Conservation (phyloP, 2,329 filamentous ascomycete genomes). For the Fusarium tuaranense region DNA sequence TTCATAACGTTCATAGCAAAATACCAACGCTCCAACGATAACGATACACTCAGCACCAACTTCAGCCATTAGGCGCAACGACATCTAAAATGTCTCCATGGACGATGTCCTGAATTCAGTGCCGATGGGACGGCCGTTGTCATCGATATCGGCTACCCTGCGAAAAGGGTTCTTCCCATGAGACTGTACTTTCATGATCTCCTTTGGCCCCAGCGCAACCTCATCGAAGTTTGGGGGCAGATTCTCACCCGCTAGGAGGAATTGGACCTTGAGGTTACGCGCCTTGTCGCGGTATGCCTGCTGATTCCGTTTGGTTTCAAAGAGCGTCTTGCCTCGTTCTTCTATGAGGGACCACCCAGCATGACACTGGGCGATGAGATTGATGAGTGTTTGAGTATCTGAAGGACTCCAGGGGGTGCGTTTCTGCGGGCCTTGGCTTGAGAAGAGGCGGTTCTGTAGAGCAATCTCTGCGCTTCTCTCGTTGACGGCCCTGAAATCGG, state of each 20-base stretch:
- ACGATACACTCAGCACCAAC: not conserved
- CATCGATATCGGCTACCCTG: slow-evolving; percentile 59
- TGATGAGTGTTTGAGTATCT: slow-evolving; percentile 57
- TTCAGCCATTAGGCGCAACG: not conserved
- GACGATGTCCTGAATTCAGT: slow-evolving; percentile 42
- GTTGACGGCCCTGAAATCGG: slow-evolving; percentile 41
- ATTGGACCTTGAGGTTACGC: slow-evolving; percentile 66
- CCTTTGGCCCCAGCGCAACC: slow-evolving; percentile 63
- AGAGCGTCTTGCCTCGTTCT: slow-evolving; percentile 48
- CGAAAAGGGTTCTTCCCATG: slow-evolving; percentile 63
- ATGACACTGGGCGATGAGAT: slow-evolving; percentile 50
- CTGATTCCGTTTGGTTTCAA: slow-evolving; percentile 61
- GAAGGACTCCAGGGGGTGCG: slow-evolving; percentile 55
- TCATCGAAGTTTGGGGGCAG: slow-evolving; percentile 63
- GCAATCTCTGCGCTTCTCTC: slow-evolving; percentile 41
- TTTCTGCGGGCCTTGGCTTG: slow-evolving; percentile 26
- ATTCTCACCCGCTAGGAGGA: slow-evolving; percentile 57
- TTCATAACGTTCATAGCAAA: not conserved
- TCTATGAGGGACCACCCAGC: slow-evolving; percentile 51
- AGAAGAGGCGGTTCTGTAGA: slow-evolving; percentile 40
- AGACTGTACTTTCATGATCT: slow-evolving; percentile 54
- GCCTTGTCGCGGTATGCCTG: slow-evolving; percentile 70
- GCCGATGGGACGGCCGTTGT: slow-evolving; percentile 52
- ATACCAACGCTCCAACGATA: not conserved
- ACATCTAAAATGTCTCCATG: not conserved